phyloP scores from a whole-genome alignment of 2,329 filamentous ascomycete species.

The Tricladium varicosporioides region DNA sequence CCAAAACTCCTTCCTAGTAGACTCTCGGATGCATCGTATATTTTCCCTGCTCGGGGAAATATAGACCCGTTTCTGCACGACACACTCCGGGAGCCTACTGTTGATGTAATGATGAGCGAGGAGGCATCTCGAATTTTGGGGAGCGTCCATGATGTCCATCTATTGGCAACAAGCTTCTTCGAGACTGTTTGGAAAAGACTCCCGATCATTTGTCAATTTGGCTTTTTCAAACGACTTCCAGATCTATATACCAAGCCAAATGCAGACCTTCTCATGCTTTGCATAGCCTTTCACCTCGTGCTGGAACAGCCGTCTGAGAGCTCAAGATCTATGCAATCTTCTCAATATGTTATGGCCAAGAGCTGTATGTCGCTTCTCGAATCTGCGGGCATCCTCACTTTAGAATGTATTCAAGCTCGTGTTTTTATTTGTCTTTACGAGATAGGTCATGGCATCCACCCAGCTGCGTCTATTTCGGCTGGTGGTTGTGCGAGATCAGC shows the following conservation, averaged over 20 bases:
- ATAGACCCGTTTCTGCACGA: slow-evolving; percentile 9
- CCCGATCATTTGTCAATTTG: slow-evolving; percentile 5
- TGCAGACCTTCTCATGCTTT: slow-evolving; percentile 7
- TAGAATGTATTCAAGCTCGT: slow-evolving; percentile 6
- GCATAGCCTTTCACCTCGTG: slow-evolving; percentile 7
- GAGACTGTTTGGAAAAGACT: slow-evolving; percentile 2
- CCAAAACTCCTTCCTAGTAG: background rate
- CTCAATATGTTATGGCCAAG: slow-evolving; percentile 9
- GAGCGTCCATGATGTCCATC: background rate
- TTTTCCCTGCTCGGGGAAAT: background rate
- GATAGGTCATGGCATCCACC: slow-evolving; percentile 12
- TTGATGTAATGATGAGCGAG: slow-evolving; percentile 1
- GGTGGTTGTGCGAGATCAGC: slow-evolving; percentile 6
- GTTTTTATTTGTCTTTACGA: slow-evolving; percentile 14
- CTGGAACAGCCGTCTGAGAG: background rate
- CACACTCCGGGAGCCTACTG: slow-evolving; percentile 2
- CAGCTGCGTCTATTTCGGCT: slow-evolving; percentile 2
- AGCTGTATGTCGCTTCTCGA: slow-evolving; percentile 10
- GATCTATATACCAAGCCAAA: background rate
- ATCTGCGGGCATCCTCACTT: slow-evolving; percentile 1
- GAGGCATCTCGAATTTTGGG: slow-evolving; percentile 3
- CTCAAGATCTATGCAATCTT: slow-evolving; percentile 1
- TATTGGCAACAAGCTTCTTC: slow-evolving; percentile 3
- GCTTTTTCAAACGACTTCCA: slow-evolving; percentile 7
- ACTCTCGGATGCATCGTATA: background rate